phyloP scores from a whole-genome alignment of 441 rosid genomes.

The Lepidium campestre region DNA sequence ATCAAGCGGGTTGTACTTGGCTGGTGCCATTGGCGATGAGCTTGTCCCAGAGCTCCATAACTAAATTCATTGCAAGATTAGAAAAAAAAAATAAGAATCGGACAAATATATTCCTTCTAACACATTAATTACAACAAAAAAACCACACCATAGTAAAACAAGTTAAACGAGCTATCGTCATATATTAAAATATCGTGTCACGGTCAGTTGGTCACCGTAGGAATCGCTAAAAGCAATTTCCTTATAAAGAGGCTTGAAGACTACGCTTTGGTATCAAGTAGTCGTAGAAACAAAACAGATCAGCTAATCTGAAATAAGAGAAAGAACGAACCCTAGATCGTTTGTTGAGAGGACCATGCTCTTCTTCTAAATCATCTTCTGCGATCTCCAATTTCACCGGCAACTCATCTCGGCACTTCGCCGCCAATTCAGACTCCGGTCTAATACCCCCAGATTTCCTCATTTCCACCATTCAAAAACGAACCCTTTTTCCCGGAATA shows the following conservation, averaged over 20 bases:
- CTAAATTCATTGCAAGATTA: constrained; percentile 7
- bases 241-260: background rate
- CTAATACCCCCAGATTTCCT: constrained; percentile 52
- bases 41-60: constrained; percentile 66
- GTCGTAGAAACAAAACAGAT: constrained; percentile 14
- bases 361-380: constrained; percentile 73
- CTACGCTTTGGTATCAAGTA: background rate
- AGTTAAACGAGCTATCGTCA: background rate
- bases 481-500: background rate
- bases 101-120: background rate
- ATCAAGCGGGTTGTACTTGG: constrained; percentile 79
- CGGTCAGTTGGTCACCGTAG: background rate
- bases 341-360: constrained; percentile 58
- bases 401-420: constrained; percentile 34
- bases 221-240: background rate
- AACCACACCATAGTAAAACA: background rate
- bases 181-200: background rate
- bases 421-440: constrained; percentile 41
- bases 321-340: constrained; percentile 47
- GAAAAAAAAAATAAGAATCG: background rate
- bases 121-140: background rate
- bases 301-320: constrained; percentile 27
- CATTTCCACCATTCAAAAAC: constrained; percentile 51
- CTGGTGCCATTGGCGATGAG: constrained; percentile 41
- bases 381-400: constrained; percentile 80